Percentiles rank a stretch among this genome's conserved stretches.
phyloP scores from a whole-genome alignment of 1,284 basidiomycete species.

The Naganishia cerealis region DNA sequence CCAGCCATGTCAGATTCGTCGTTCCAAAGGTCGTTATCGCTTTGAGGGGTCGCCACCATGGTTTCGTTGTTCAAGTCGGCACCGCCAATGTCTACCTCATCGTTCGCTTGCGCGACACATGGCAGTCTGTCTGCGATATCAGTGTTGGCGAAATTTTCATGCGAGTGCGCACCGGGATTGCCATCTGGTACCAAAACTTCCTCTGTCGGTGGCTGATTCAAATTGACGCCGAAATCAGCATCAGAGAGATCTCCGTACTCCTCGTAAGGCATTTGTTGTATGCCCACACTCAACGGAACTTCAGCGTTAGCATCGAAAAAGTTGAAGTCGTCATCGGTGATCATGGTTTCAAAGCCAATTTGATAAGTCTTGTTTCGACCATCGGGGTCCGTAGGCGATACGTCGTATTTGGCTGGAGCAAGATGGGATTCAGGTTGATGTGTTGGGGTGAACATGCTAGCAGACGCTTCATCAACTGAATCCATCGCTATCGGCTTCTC shows the following conservation, averaged over 20 bases:
- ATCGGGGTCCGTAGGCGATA: slow-evolving; percentile 9
- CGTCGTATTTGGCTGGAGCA: slow-evolving; percentile 5
- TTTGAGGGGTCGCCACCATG: background rate
- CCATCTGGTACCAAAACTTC: background rate
- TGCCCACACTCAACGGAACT: background rate
- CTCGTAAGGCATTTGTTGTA: slow-evolving; percentile 5
- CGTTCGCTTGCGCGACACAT: background rate
- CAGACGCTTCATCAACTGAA: slow-evolving; percentile 27
- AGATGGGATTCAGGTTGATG: slow-evolving; percentile 7
- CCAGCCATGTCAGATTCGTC: slow-evolving; percentile 5
- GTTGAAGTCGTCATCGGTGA: slow-evolving; percentile 33
- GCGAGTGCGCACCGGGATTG: background rate
- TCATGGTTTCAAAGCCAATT: slow-evolving; percentile 15
- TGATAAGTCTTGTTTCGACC: slow-evolving; percentile 16
- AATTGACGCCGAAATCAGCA: slow-evolving; percentile 10
- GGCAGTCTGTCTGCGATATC: background rate
- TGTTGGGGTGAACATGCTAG: slow-evolving; percentile 23
- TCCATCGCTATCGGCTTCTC: slow-evolving; percentile 14
- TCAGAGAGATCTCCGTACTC: slow-evolving; percentile 16
- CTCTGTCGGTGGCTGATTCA: slow-evolving; percentile 1
- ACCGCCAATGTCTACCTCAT: background rate
- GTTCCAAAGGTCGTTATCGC: slow-evolving; percentile 25
- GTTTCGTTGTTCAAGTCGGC: background rate
- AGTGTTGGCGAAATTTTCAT: background rate
- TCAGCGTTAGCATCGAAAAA: slow-evolving; percentile 29